Base-by-base conservation (phyloP, 371 early-diverging fungal species). In the Rhizomucor pusillus region DNA sequence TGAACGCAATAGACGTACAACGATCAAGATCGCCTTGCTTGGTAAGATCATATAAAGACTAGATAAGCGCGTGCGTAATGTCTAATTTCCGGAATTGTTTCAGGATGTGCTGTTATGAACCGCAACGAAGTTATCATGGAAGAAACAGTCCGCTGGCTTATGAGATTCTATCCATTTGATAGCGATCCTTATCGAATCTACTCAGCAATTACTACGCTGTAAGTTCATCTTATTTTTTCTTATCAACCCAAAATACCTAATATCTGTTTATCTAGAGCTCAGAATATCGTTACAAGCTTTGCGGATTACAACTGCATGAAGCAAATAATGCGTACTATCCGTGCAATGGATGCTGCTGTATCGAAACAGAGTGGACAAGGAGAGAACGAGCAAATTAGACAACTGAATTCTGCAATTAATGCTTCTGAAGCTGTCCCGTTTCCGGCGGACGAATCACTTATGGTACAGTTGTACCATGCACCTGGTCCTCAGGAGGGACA, bases 121-220 rank as follows among this genome's bases (percentile, higher is more conserved):
- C 59, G 62, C 0, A 72, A 81, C 47, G 63, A 62, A 14, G 45
- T 37, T 0, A 58, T 78, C 11, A 70, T 73, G 3, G 57, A 66
- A 6, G 77, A 85, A 33, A 62, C 66, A 1, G 50, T 59, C 20
- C 77, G 85, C 25, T 79, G 80, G 79, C 65, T 87, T 23, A 70
- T 71, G 45, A 63, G 57, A 11, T 43, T 62, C 7, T 61, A 65
- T n/a, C 73, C 69, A 18, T 76, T 66, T 45, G 25, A 53, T 52
- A 66, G 65, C 23, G 87, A 86, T 29, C 65, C 69, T n/a, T 86
- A 76, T 46, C 71, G 84, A n/a, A 19, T 90, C 2, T 86, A 75
- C 50, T 43, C 61, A 3, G 79, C 82, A 13, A 49, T 67, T 4
- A 54, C 79, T 20, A 47, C 67, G 36, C 60, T 71, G 82, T 81